These are phyloP conservation scores for Cladophialophora carrionii DNA, from an alignment of 2,329 filamentous ascomycete genomes.

Conservation along the genomic window DNA sequence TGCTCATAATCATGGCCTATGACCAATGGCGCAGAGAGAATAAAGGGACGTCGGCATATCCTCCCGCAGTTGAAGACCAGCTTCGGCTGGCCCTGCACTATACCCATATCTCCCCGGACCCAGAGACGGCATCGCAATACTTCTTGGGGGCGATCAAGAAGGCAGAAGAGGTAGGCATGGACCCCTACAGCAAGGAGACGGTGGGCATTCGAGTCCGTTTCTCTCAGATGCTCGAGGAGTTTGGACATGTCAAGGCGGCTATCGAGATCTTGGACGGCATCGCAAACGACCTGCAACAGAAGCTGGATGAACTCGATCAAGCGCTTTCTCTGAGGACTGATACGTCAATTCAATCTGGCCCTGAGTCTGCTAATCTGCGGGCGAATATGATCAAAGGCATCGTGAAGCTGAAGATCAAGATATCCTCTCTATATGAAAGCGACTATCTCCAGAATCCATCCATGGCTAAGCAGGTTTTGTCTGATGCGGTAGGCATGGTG, in stretches of 20 bases:
- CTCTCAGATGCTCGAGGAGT: slow-evolving; percentile 76
- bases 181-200: slow-evolving; percentile 88
- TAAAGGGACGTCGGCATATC: slow-evolving; percentile 50
- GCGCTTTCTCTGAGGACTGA: neutral
- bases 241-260: slow-evolving; percentile 69
- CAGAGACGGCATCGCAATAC: slow-evolving; percentile 76
- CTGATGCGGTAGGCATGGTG: slow-evolving; percentile 80
- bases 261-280: slow-evolving; percentile 79
- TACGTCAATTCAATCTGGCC: neutral
- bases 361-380: slow-evolving; percentile 17
- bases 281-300: slow-evolving; percentile 65
- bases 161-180: slow-evolving; percentile 73
- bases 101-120: slow-evolving; percentile 74
- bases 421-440: slow-evolving; percentile 79
- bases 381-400: slow-evolving; percentile 33
- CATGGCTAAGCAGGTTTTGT: slow-evolving; percentile 72
- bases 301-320: slow-evolving; percentile 50
- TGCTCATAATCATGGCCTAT: slow-evolving; percentile 50
- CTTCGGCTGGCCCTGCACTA: slow-evolving; percentile 86
- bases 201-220: slow-evolving; percentile 86
- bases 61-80: slow-evolving; percentile 55
- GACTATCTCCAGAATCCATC: slow-evolving; percentile 74
- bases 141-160: slow-evolving; percentile 78
- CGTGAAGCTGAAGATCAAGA: slow-evolving; percentile 63
- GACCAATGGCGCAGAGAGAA: slow-evolving; percentile 49